These are phyloP conservation scores for Cryptococcus sp. DNA, from an alignment of 1,284 basidiomycete genomes.

Conservation along the genomic window DNA sequence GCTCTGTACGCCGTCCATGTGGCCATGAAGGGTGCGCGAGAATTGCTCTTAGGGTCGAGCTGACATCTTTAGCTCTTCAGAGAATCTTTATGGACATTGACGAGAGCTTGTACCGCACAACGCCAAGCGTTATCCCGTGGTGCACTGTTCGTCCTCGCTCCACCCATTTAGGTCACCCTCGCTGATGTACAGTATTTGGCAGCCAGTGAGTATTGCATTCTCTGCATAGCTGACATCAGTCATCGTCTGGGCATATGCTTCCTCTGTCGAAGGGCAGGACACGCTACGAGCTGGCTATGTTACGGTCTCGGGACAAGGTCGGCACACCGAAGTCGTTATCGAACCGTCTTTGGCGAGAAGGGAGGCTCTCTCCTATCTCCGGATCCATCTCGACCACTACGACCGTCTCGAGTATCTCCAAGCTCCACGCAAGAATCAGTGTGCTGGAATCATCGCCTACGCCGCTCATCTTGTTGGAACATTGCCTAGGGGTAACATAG, in stretches of 20 bases:
- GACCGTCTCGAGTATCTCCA: too few species aligned
- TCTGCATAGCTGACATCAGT: conserved; percentile 9
- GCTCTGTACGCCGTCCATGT: conserved; percentile 14
- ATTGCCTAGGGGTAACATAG: conserved; percentile 16
- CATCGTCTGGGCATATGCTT: conserved; percentile 20
- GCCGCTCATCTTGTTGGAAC: conserved; percentile 21
- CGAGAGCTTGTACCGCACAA: conserved; percentile 9
- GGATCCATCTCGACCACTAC: not conserved
- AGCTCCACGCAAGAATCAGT: conserved; percentile 24
- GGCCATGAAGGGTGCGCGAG: conserved; percentile 13
- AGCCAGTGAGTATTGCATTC: conserved; percentile 5
- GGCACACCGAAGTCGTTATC: conserved; percentile 6
- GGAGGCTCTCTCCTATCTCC: conserved; percentile 17
- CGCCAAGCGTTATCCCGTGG: conserved; percentile 15
- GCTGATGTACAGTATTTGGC: conserved; percentile 11
- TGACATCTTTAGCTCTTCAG: conserved; percentile 7
- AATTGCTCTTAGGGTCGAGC: not conserved
- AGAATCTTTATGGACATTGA: conserved; percentile 11
- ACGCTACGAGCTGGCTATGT: conserved; percentile 10
- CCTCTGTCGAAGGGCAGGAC: conserved; percentile 17
- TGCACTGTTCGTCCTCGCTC: too few species aligned
- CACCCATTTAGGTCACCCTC: conserved; percentile 6
- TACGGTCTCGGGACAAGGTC: not conserved
- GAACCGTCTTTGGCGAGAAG: conserved; percentile 21
- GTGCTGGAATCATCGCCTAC: conserved; percentile 21